Evolutionary conservation across 768 basidiomycete species (phyloP), one percentile per base, ranked within the genome.

Genomic region (Boletus subparvulus): DNA sequence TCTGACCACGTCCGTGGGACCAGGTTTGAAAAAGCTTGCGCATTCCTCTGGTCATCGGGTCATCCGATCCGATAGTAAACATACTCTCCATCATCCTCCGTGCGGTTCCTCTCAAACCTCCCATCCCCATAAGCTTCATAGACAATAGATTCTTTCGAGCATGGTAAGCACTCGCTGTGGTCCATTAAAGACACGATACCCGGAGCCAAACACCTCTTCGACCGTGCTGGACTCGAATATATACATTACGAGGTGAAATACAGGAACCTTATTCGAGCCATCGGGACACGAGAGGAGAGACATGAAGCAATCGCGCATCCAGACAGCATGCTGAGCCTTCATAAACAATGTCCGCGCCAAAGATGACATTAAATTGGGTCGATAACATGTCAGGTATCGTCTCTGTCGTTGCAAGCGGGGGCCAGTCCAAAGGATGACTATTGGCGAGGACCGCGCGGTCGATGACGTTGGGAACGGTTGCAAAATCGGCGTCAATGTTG

Each of bases 211-310:
- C 4, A 84, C 76, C 10, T 66, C 63, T 58, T 89, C 86, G 44
- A 92, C 69, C 0, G 80, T 79, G 35, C 64, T 72, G 0, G 82
- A 84, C 73, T 94, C 92, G 13, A 66, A 67, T 0, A 73, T 62
- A 60, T 88, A 86, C 0, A 92, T 82, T 47, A 92, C 78, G 14
- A 93, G 80, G 62, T 92, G 88, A 69, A 94, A 93, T 4, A 51
- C 24, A 2, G 63, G 60, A 2, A 42, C 51, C 6, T 39, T 33
- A 33, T 51, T 26, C 3, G 49, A 51, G 9, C 37, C 40, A 8
- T 55, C 46, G 3, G 71, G 70, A 42, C 45, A 56, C 16, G 69
- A 66, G 4, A 28, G 26, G 26, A 28, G 26, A 28, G 26, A 28
- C 26, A 4, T 6, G 26, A 28, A 6, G 6, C 26, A 28, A 28